Percentiles rank a stretch among this genome's conserved stretches.
Conservation (phyloP, 805 yeast genomes). For the Starmerella potacharoeniae region DNA sequence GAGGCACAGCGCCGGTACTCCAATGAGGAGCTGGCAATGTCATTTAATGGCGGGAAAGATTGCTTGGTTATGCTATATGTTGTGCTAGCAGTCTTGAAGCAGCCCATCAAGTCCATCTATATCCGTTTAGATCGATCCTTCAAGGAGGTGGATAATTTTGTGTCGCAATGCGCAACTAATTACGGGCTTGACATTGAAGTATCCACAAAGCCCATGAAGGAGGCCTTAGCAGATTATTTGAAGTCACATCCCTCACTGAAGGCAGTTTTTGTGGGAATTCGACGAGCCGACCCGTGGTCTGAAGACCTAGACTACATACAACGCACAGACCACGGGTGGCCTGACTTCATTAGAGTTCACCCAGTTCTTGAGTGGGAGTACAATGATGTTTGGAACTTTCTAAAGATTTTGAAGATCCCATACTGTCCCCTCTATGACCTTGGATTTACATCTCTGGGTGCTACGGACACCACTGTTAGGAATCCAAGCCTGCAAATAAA, state of each 20-base stretch:
- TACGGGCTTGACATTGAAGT: slow-evolving; percentile 45
- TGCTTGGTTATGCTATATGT: slow-evolving; percentile 79
- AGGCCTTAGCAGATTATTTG: slow-evolving; percentile 60
- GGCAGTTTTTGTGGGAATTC: slow-evolving; percentile 76
- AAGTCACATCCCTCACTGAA: slow-evolving; percentile 40
- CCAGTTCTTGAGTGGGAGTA: slow-evolving; percentile 86
- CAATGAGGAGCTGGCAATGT: slow-evolving; percentile 40
- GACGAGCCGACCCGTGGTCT: slow-evolving; percentile 83
- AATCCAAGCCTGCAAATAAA: slow-evolving; percentile 47
- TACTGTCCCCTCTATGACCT: slow-evolving; percentile 68
- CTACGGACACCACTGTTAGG: slow-evolving; percentile 52
- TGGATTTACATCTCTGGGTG: slow-evolving; percentile 89
- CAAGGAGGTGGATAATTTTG: slow-evolving; percentile 55
- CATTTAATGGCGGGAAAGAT: slow-evolving; percentile 95
- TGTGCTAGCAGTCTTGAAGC: slow-evolving; percentile 43
- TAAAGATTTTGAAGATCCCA: slow-evolving; percentile 43
- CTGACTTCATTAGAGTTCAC: slow-evolving; percentile 67
- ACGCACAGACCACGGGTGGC: slow-evolving; percentile 85
- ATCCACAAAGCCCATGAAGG: slow-evolving; percentile 39
- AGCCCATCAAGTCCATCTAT: slow-evolving; percentile 43
- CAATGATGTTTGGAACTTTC: slow-evolving; percentile 69
- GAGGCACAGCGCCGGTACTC: slow-evolving; percentile 23
- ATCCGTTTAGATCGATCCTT: slow-evolving; percentile 68
- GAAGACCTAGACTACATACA: slow-evolving; percentile 47
- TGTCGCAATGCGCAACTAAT: slow-evolving; percentile 39